These are phyloP conservation scores for Zasmidium cellare DNA, from an alignment of 2,329 filamentous ascomycete genomes.

Conservation along the genomic window DNA sequence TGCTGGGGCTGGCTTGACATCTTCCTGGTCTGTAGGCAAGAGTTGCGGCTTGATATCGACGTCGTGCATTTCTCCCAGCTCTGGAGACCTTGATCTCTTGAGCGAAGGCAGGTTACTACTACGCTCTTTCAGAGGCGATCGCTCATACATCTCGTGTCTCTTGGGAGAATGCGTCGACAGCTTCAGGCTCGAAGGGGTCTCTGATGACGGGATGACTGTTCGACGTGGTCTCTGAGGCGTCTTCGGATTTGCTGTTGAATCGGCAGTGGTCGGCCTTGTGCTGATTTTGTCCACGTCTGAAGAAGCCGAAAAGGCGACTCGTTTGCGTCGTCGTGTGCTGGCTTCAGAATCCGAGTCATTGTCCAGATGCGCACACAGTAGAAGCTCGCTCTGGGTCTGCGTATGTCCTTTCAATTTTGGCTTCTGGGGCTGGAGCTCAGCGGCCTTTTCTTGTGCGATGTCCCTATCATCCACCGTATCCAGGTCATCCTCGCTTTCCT, in stretches of 20 bases:
- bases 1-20: no score
- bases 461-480: background rate
- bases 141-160: background rate
- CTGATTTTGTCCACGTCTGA: slow-evolving; percentile 6
- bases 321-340: background rate
- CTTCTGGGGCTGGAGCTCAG: background rate
- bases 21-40: background rate
- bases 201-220: slow-evolving; percentile 19
- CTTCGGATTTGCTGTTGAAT: slow-evolving; percentile 5
- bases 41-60: background rate
- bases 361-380: background rate
- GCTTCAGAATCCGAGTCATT: background rate
- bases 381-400: slow-evolving; percentile 2
- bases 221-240: slow-evolving; percentile 13
- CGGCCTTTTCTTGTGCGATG: background rate
- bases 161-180: slow-evolving; percentile 8
- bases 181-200: slow-evolving; percentile 18
- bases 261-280: slow-evolving; percentile 17
- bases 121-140: slow-evolving; percentile 22
- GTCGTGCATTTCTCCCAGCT: background rate
- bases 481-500: slow-evolving; percentile 3
- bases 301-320: background rate
- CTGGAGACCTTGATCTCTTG: background rate
- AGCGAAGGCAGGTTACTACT: slow-evolving; percentile 12
- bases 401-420: slow-evolving; percentile 1